Evolutionary conservation across 1,284 basidiomycete species (phyloP).

Genomic region (Puccinia hordei): DNA sequence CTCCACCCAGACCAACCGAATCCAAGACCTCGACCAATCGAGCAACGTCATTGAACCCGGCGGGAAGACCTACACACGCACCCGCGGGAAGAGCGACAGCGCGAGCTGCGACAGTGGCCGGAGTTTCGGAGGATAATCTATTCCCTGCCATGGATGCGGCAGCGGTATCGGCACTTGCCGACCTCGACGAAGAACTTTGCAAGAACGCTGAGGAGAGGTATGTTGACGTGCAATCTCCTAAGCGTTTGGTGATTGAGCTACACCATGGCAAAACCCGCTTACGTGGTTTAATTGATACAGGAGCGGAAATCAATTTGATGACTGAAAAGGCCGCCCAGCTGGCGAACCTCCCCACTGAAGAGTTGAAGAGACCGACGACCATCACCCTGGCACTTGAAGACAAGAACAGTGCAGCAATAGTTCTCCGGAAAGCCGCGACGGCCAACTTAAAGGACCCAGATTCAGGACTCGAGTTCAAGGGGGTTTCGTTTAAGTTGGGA

Average conservation of each 20-base stretch:
- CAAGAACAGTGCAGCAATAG: background rate
- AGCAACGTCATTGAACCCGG: background rate
- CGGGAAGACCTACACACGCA: slow-evolving; percentile 3
- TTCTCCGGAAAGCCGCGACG: background rate
- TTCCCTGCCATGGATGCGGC: slow-evolving; percentile 2
- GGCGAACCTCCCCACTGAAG: background rate
- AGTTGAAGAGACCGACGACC: background rate
- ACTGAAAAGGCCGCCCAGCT: too few relatives aligned
- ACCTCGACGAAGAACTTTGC: background rate
- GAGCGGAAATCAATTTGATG: too few relatives aligned
- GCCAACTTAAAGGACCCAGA: background rate
- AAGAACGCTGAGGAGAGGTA: background rate
- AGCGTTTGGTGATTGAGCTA: background rate
- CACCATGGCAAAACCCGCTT: background rate
- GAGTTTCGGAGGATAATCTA: background rate
- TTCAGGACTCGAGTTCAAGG: background rate
- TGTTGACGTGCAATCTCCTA: background rate
- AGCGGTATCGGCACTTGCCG: background rate
- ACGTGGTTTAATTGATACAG: slow-evolving; percentile 14
- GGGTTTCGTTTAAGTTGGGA: background rate
- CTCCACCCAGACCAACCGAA: background rate
- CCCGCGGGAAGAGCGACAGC: background rate
- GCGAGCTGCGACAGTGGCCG: slow-evolving; percentile 1
- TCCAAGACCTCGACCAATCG: background rate
- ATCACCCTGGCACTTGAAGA: background rate